Evolutionary conservation across 805 yeast species (phyloP).

Genomic region (Cyberlindnera suaveolens): DNA sequence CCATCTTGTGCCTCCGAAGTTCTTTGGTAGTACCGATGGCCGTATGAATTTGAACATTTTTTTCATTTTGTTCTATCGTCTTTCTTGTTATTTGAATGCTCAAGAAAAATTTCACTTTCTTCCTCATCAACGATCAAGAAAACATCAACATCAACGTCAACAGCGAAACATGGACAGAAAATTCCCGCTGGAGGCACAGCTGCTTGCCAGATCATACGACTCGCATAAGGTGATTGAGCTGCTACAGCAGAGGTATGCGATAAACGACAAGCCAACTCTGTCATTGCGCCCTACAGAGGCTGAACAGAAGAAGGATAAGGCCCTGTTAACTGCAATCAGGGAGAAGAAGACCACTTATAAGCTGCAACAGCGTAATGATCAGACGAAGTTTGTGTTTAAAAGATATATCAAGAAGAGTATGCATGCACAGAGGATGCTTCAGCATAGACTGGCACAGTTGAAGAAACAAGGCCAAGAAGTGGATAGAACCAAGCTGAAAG

Average conservation of each 20-base stretch:
- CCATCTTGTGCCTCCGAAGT: neutral
- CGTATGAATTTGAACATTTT: too few relatives aligned
- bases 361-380: constrained; percentile 21
- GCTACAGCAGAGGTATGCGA: constrained; percentile 28
- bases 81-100: neutral
- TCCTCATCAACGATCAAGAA: too few relatives aligned
- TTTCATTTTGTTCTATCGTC: too few relatives aligned
- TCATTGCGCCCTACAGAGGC: constrained; percentile 26
- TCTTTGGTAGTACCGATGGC: too few relatives aligned
- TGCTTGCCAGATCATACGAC: constrained; percentile 17
- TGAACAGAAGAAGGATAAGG: constrained; percentile 22
- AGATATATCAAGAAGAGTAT: constrained; percentile 21
- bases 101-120: neutral
- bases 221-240: constrained; percentile 25
- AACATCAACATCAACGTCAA: neutral
- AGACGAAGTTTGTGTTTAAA: constrained; percentile 26
- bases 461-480: constrained; percentile 3
- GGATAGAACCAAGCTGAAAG: constrained; percentile 17
- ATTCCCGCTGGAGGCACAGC: constrained; percentile 18
- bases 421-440: constrained; percentile 19
- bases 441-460: constrained; percentile 18
- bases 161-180: constrained; percentile 16
- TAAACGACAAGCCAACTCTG: constrained; percentile 25
- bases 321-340: constrained; percentile 10
- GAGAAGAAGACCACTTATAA: constrained; percentile 7